Conservation (phyloP, 2,329 filamentous ascomycete genomes). For the Fusarium equiseti region DNA sequence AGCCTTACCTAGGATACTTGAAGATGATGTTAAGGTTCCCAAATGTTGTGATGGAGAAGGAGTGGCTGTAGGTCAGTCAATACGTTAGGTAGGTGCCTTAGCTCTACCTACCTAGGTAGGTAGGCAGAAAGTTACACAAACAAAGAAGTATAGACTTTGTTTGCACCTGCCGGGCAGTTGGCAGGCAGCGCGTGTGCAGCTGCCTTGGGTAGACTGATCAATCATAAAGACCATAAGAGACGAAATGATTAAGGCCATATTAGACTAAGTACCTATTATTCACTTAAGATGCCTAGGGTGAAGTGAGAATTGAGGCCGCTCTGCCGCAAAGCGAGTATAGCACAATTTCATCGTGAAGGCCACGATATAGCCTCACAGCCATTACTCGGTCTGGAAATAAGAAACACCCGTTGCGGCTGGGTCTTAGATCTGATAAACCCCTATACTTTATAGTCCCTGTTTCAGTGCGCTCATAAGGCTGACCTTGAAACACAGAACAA, state of each 20-base stretch:
- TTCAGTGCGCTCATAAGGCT: background rate
- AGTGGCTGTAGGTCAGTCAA: background rate
- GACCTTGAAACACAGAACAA: background rate
- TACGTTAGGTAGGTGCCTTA: too few relatives aligned
- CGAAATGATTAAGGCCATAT: background rate
- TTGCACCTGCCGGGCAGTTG: background rate
- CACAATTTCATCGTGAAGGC: background rate
- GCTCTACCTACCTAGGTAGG: too few relatives aligned
- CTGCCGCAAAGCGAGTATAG: too few relatives aligned
- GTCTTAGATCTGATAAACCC: background rate
- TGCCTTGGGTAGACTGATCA: too few relatives aligned
- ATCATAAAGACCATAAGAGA: background rate
- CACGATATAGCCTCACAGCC: background rate
- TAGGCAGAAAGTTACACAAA: background rate
- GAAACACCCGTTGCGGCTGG: rapidly evolving
- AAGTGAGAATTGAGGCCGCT: too few relatives aligned
- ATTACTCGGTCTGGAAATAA: background rate
- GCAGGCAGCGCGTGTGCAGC: background rate
- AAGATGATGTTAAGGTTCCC: background rate
- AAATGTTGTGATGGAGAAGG: background rate
- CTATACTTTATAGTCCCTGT: background rate
- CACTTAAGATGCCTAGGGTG: too few relatives aligned
- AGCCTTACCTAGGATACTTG: background rate
- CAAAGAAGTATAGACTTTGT: background rate
- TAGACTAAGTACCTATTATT: too few relatives aligned